Percentiles rank a stretch among this genome's conserved stretches.
Evolutionary conservation across 306 rosid species (phyloP).

Genomic region (Malus sylvestris): DNA sequence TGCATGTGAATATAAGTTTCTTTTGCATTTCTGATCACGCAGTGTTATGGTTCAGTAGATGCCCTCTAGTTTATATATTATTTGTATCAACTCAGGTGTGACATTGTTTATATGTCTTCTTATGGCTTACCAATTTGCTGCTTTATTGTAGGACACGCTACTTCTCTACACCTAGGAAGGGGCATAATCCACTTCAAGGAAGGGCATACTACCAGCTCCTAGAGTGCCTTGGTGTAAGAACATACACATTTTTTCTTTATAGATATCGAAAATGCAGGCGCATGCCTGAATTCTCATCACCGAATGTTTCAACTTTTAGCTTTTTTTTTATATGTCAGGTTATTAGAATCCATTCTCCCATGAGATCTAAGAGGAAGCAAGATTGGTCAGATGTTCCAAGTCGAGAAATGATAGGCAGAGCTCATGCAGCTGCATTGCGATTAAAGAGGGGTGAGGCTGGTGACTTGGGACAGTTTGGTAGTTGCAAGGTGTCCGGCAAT

Average conservation of each 20-base stretch:
- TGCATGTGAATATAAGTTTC: not conserved
- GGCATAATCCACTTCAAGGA: slow-evolving; percentile 99
- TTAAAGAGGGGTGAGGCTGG: slow-evolving; percentile 39
- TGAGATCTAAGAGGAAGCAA: slow-evolving; percentile 82
- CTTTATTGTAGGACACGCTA: slow-evolving; percentile 71
- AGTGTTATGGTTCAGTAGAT: not conserved
- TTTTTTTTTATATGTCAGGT: slow-evolving; percentile 46
- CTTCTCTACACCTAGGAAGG: slow-evolving; percentile 88
- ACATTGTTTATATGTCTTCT: not conserved
- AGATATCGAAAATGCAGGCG: not conserved
- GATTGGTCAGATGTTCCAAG: slow-evolving; percentile 91
- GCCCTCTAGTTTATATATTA: slow-evolving; percentile 2
- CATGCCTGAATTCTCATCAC: not conserved
- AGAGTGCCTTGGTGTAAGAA: slow-evolving; percentile 93
- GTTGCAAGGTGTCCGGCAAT: slow-evolving; percentile 86
- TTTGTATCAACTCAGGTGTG: not conserved
- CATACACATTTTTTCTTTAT: not conserved
- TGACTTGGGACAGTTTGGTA: slow-evolving; percentile 76
- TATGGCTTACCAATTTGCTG: not conserved
- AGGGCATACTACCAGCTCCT: slow-evolving; percentile 96
- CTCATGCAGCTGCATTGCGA: slow-evolving; percentile 73
- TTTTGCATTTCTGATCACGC: not conserved
- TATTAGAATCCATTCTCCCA: slow-evolving; percentile 89
- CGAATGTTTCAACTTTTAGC: not conserved
- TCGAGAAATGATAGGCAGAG: slow-evolving; percentile 63